Evolutionary conservation across 139 green algal genomes (phyloP), one percentile per base, ranked within the genome.

Genomic region (Coelastrella sp.): DNA sequence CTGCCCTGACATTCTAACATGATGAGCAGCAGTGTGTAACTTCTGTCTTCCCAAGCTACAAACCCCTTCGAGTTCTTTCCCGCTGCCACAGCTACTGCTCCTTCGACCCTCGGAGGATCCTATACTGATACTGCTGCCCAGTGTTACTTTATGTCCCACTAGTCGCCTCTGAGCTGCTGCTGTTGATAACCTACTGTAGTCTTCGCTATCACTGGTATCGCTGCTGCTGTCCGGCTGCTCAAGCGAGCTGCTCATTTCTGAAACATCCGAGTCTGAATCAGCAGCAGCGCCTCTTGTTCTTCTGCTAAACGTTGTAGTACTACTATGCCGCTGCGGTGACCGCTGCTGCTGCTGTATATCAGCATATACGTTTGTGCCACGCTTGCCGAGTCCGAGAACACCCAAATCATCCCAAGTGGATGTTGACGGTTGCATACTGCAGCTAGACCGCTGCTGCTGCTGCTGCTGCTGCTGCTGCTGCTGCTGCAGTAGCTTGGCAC

Each of bases 11-110:
- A n/a, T n/a, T 40, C n/a, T 41, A 53, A 64, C 27, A 57, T n/a
- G 27, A 21, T 64, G 53, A 6, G 53, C 45, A 57, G 45, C 45
- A 66, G 19, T 23, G 62, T 30, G 48, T 51, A 30, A 11, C 19
- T 9, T 13, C 40, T 74, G 59, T 37, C 51, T 72, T 41, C 82
- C 34, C 2, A 32, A 85, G 66, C 86, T 85, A 11, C 43, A 53
- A 19, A 51, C 34, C 13, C 15, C 43, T 21, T 79, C 64, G 5
- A 86, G 9, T 3, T 81, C 53, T 30, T 21, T 38, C 23, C 43
- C 41, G 57, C 82, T 73, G 78, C 59, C 59, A 48, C 77, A 62
- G 77, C 77, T 84, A 50, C 77, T 60, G 37, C 77, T 72, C 21
- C 53, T 32, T n/a, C n/a, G n/a, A 37, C 77, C 73, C 57, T 84